Evolutionary conservation across 345 rosid genomes (phyloP), one percentile per base, ranked within the genome.

Genomic region (Syzygium aromaticum): DNA sequence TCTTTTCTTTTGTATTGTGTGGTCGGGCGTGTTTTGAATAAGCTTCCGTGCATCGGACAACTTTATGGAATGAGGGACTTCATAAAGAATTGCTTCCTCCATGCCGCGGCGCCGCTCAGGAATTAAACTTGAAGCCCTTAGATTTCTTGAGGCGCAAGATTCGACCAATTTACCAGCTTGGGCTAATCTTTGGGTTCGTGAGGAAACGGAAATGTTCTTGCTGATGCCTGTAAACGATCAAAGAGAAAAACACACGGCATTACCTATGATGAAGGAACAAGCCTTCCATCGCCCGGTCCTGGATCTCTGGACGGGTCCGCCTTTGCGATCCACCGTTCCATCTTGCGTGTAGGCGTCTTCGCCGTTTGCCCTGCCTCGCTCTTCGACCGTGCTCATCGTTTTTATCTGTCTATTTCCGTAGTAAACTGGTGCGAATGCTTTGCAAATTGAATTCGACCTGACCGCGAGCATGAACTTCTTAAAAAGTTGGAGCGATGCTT

Each of bases 201-300:
- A 59, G 33, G 33, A 28, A 52, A 51, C 56, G 49, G 17, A 19
- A 13, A 46, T 17, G 40, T 51, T 73, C 80, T 33, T 9, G 80
- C 23, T 2, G 80, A 19, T 73, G 80, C 6, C 49, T 1, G 7
- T 33, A 33, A 73, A 73, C 14, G 56, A 56, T 25, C 17, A n/a
- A 22, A 43, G 52, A 57, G 46, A n/a, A 51, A 25, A 25, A 19
- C 11, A 40, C 22, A 49, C 11, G 11, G 11, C 19, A 89, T 86
- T 92, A 92, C 94, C 95, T 2, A 92, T 90, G 52, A 95, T 92
- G 87, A 95, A 95, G 88, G 92, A 91, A 84, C 92, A 93, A 82
- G 92, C 95, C 90, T 25, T 91, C 95, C 97, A 95, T 73, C 91
- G 86, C 3, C 96, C 95, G 10, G 95, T 92, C 11, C 86, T 89